A percentile compares a stretch with the other conserved stretches of the same genome.
Conservation (phyloP, 192 early-diverging fungal genomes). For the Dissophora ornata region DNA sequence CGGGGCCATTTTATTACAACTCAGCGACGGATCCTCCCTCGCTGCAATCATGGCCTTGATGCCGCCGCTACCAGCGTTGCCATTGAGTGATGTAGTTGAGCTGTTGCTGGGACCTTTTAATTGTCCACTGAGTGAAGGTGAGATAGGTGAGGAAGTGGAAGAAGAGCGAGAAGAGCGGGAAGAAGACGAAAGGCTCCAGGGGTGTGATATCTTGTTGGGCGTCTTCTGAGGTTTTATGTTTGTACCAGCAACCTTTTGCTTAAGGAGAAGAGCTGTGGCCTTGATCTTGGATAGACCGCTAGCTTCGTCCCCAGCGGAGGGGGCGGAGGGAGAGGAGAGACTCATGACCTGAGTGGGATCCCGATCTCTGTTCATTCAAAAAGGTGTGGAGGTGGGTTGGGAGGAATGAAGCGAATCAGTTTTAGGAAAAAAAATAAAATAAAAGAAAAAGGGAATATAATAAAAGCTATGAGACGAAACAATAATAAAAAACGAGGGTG, state of each 20-base stretch:
- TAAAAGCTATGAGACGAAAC: too few relatives aligned
- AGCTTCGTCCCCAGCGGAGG: neutral
- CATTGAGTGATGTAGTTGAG: neutral
- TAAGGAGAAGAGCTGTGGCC: constrained; percentile 39
- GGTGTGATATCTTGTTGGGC: constrained; percentile 49
- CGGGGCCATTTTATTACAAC: constrained; percentile 44
- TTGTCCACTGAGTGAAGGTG: neutral
- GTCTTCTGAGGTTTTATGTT: constrained; percentile 27
- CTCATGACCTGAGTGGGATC: constrained; percentile 32
- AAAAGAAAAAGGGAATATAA: neutral
- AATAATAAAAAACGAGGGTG: neutral
- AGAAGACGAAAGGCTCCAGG: constrained; percentile 15
- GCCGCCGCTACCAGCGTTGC: neutral
- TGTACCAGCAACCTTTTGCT: constrained; percentile 49
- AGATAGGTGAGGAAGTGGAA: constrained; percentile 3
- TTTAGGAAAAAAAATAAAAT: neutral
- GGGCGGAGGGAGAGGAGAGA: neutral
- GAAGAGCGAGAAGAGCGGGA: constrained; percentile 23
- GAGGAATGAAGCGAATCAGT: neutral
- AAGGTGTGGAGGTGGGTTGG: neutral
- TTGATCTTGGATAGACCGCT: constrained; percentile 49
- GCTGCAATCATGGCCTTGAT: constrained; percentile 53
- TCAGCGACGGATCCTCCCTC: constrained; percentile 40
- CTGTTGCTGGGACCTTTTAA: neutral
- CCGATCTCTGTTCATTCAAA: constrained; percentile 34